Evolutionary conservation across 768 basidiomycete species (phyloP).

Genomic region (Cubamyces lactineus): DNA sequence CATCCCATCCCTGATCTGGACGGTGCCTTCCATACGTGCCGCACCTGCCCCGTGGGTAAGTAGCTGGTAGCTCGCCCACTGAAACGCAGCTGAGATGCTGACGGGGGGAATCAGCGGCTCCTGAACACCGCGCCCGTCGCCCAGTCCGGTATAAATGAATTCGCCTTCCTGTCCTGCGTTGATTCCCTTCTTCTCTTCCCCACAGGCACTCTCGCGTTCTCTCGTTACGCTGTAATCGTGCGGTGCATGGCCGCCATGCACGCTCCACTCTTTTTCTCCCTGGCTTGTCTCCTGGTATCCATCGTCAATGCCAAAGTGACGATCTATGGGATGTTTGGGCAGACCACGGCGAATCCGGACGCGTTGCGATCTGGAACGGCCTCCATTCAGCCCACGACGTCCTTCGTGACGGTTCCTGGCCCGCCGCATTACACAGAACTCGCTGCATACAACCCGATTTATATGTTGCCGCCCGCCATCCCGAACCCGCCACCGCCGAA

Average conservation of each 20-base stretch:
- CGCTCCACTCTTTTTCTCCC: slow-evolving; percentile 18
- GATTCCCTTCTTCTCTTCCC: slow-evolving; percentile 4
- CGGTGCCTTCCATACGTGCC: neutral
- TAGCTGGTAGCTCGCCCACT: no score
- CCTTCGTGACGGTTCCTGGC: slow-evolving; percentile 32
- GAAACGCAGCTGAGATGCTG: neutral
- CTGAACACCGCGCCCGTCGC: neutral
- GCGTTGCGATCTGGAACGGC: neutral
- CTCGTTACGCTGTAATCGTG: slow-evolving; percentile 7
- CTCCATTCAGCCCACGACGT: slow-evolving; percentile 7
- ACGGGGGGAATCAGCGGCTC: neutral
- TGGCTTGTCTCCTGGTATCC: slow-evolving; percentile 6
- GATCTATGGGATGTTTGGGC: slow-evolving; percentile 19
- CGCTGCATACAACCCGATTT: slow-evolving; percentile 56
- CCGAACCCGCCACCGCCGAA: slow-evolving; percentile 47
- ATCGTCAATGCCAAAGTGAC: slow-evolving; percentile 15
- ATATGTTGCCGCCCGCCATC: slow-evolving; percentile 52
- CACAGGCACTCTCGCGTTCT: neutral
- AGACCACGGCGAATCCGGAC: slow-evolving; percentile 15
- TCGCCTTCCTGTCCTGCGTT: neutral
- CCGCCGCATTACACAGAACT: slow-evolving; percentile 48
- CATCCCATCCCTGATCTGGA: neutral
- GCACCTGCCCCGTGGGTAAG: neutral
- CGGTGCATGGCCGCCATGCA: slow-evolving; percentile 21
- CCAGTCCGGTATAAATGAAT: slow-evolving; percentile 9